Evolutionary conservation across 2,329 filamentous ascomycete genomes (phyloP), one percentile per base, ranked within the genome.

Genomic region (Trichoderma koningiopsis): DNA sequence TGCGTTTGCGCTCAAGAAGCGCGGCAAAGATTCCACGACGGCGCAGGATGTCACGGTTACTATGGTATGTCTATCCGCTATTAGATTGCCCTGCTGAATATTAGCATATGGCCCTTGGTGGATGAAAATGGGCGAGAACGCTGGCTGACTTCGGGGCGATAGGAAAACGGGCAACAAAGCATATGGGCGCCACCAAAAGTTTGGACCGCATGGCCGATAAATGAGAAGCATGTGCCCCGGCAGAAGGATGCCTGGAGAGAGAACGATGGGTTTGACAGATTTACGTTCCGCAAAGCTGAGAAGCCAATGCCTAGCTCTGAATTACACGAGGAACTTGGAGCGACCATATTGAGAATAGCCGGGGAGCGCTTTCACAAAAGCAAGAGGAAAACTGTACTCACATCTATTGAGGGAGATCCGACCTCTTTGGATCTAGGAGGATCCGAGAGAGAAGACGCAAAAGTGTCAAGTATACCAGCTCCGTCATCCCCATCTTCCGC

Each of bases 161-260:
- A 80, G 79, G 75, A 75, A 22, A 72, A 75, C 55, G 75, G 76
- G 5, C 72, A 76, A 40, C 71, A 80, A 7, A 72, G 68, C 2
- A 73, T 80, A 56, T 89, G 87, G 84, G 78, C 77, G 5, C 86
- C 86, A 2, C 83, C 87, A 0, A 87, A 86, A 70, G 72, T 77
- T 5, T 97, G 95, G 94, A 92, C 92, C 22, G 92, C 94, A 0
- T 97, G 95, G 95, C 95, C 95, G 5, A 78, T 96, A 75, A 84
- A 84, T 24, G 83, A 86, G 5, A 80, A 83, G 8, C 80, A 85
- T 31, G 88, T 96, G 8, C 92, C 92, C 1, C 80, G 82, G 19
- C 82, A 84, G 16, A 81, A 82, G 24, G 77, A 82, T 63, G 83
- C 82, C 72, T 81, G 77, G 71, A 77, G 43, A n/a, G 59, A 58